Evolutionary conservation across 2,329 filamentous ascomycete genomes (phyloP).

Genomic region (Graphiopsis chlorocephala): DNA sequence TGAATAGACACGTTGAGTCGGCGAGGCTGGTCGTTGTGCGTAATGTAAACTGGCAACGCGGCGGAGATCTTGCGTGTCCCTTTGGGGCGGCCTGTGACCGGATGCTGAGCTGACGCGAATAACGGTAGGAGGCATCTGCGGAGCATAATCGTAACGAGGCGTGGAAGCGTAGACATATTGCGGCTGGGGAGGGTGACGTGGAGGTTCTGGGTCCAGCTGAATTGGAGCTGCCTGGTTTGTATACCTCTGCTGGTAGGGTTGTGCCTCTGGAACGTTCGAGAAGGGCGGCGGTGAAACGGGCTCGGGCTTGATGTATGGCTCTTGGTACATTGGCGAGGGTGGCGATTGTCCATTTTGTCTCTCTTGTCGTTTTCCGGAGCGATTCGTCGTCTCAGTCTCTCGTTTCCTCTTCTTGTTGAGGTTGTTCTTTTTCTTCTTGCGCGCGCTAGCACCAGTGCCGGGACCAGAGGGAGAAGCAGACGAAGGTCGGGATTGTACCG

Average conservation of each 20-base stretch:
- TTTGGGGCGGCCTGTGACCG: constrained; percentile 36
- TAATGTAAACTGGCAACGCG: constrained; percentile 49
- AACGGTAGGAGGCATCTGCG: constrained; percentile 30
- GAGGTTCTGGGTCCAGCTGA: constrained; percentile 37
- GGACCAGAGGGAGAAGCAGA: constrained; percentile 28
- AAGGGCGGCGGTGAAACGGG: constrained; percentile 61
- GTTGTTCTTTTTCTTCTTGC: constrained; percentile 34
- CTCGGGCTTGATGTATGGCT: constrained; percentile 60
- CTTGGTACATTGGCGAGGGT: constrained; percentile 33
- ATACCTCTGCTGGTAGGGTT: constrained; percentile 35
- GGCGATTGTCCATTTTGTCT: constrained; percentile 37
- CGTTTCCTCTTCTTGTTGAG: constrained; percentile 37
- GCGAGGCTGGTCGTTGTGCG: constrained; percentile 44
- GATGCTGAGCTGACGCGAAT: constrained; percentile 39
- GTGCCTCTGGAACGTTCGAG: constrained; percentile 37
- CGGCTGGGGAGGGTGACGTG: constrained; percentile 41
- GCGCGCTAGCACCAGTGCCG: constrained; percentile 18
- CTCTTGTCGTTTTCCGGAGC: constrained; percentile 29
- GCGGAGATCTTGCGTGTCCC: constrained; percentile 47
- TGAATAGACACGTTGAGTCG: constrained; percentile 40
- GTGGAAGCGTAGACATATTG: constrained; percentile 38
- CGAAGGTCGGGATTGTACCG: constrained; percentile 25
- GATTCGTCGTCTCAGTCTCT: constrained; percentile 23
- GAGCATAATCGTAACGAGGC: constrained; percentile 9
- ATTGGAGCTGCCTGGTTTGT: constrained; percentile 12